A percentile compares a stretch with the other conserved stretches of the same genome.
phyloP scores from a whole-genome alignment of 2,329 filamentous ascomycete genomes.

The Trichoderma oligosporum region DNA sequence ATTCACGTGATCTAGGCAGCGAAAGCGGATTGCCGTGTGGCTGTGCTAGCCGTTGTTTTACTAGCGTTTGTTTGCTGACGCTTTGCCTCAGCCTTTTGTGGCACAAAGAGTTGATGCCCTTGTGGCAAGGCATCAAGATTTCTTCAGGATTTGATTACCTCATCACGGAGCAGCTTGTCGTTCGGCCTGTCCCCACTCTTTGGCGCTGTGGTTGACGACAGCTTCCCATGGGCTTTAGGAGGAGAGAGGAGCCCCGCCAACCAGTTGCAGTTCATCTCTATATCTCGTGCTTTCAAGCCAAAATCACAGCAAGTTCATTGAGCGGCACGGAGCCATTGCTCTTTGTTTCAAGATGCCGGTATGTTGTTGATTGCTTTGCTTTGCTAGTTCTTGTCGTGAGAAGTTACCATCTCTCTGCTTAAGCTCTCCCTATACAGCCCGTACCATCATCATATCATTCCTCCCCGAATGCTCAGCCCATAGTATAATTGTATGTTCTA shows the following conservation, averaged over 20 bases:
- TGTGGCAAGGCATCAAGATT: slow-evolving; percentile 6
- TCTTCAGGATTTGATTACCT: background rate
- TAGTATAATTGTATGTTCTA: no score
- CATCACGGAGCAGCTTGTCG: background rate
- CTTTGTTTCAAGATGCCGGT: slow-evolving; percentile 49
- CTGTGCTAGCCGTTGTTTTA: background rate
- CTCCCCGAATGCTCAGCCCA: no score
- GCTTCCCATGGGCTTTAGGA: slow-evolving; percentile 17
- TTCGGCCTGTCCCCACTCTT: slow-evolving; percentile 5
- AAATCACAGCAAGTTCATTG: slow-evolving; percentile 24
- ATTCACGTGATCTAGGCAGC: slow-evolving; percentile 40
- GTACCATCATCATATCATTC: background rate
- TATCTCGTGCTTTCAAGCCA: slow-evolving; percentile 19
- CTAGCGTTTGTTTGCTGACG: background rate
- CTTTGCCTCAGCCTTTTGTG: background rate
- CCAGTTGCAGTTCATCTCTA: slow-evolving; percentile 13
- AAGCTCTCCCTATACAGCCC: no score
- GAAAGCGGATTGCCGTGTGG: slow-evolving; percentile 26
- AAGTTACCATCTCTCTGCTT: no score
- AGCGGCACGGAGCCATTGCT: slow-evolving; percentile 24
- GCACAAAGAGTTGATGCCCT: slow-evolving; percentile 6
- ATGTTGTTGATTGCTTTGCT: slow-evolving; percentile 33
- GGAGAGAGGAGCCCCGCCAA: slow-evolving; percentile 23
- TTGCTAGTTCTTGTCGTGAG: no score
- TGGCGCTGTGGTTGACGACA: slow-evolving; percentile 20